Conservation (phyloP, 2,329 filamentous ascomycete genomes). For the Ilyonectria sp. region DNA sequence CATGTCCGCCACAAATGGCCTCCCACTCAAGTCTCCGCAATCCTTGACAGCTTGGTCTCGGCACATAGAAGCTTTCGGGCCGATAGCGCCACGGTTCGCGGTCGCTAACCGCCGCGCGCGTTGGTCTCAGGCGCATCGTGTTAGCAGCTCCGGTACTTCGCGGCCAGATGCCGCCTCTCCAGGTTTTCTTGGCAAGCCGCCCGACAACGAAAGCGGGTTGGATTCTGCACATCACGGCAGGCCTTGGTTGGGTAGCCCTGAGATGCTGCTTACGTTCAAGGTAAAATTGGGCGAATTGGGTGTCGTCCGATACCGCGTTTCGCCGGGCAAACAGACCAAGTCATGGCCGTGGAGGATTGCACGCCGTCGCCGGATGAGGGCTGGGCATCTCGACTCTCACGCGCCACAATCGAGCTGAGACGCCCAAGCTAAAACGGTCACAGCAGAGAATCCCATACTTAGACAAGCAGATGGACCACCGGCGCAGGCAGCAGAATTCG, state of each 20-base stretch:
- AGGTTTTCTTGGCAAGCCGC: conserved; percentile 9
- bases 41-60: conserved; percentile 29
- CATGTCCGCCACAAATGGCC: conserved; percentile 15
- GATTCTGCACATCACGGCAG: conserved; percentile 10
- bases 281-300: not conserved
- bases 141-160: conserved; percentile 22
- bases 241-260: not conserved
- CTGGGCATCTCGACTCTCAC: not conserved
- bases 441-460: conserved; percentile 4
- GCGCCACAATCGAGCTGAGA: conserved; percentile 11
- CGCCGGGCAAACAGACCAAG: no score
- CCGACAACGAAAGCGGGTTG: conserved; percentile 13
- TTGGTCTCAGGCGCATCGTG: not conserved
- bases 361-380: not conserved
- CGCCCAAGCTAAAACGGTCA: conserved; percentile 12
- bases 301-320: not conserved
- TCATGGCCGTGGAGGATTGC: not conserved
- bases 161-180: not conserved
- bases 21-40: conserved; percentile 22
- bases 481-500: conserved; percentile 52
- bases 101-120: conserved; percentile 23
- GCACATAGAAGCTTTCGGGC: conserved; percentile 37
- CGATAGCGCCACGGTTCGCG: conserved; percentile 31
- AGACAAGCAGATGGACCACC: not conserved
- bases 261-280: not conserved